Conservation (phyloP, 1,139 yeast genomes). For the Diutina neorugosa region DNA sequence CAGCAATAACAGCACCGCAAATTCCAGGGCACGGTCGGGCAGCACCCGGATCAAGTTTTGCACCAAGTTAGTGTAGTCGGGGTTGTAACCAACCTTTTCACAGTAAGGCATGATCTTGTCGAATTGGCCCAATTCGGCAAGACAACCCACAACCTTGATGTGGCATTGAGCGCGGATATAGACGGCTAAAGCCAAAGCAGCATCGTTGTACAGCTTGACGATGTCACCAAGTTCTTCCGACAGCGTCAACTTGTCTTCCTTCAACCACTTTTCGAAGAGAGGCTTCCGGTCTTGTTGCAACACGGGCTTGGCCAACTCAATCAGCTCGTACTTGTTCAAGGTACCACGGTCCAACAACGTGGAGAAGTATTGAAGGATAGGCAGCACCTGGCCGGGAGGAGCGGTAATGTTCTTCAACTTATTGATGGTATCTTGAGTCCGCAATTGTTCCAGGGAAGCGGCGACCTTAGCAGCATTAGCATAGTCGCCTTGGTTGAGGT, state of each 20-base stretch:
- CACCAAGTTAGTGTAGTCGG: constrained; percentile 82
- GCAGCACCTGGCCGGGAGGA: constrained; percentile 93
- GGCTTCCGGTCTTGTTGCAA: constrained; percentile 93
- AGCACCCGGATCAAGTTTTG: constrained; percentile 85
- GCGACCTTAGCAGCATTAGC: constrained; percentile 93
- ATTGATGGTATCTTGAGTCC: constrained; percentile 92
- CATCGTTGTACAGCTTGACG: constrained; percentile 71
- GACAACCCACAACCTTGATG: constrained; percentile 79
- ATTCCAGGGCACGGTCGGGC: constrained; percentile 98
- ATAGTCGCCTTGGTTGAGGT: constrained; percentile 78
- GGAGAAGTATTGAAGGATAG: constrained; percentile 86
- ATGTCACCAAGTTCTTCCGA: constrained; percentile 97
- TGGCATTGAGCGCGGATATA: constrained; percentile 79
- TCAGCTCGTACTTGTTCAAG: constrained; percentile 84
- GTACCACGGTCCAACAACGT: constrained; percentile 88
- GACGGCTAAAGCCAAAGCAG: constrained; percentile 81
- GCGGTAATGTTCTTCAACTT: constrained; percentile 86
- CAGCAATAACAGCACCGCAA: constrained; percentile 76
- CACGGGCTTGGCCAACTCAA: constrained; percentile 92
- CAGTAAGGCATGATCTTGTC: constrained; percentile 94
- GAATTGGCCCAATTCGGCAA: constrained; percentile 94
- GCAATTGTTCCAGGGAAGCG: constrained; percentile 85
- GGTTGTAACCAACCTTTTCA: constrained; percentile 76
- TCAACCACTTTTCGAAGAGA: constrained; percentile 90
- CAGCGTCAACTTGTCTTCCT: constrained; percentile 85